Base-by-base conservation (phyloP, 768 basidiomycete species). In the Austroboletus eburneus region DNA sequence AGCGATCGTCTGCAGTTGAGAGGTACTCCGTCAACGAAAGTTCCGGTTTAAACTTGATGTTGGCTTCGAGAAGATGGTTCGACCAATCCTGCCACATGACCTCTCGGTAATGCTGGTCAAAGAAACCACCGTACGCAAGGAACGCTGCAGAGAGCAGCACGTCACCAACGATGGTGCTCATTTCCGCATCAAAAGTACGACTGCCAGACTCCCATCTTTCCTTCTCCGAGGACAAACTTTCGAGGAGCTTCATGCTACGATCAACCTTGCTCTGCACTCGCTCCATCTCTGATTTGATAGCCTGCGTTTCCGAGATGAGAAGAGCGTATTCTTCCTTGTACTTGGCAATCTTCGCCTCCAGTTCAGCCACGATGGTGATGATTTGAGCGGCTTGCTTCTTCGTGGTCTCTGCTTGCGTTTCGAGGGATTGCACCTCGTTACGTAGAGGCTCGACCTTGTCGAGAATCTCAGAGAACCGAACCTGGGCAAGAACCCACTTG, bases 271-370 rank as follows among this genome's bases (percentile, higher is more conserved):
- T 82, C 63, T 97, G 92, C 5, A 99, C 96, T 32, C 89, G 84
- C 57, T 95, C 92, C 96, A 99, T 98, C 69, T 98, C 96, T 41
- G 74, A 76, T 69, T 96, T 96, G 77, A 99, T 97, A 4, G 93
- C 85, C 63, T 98, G 92, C 0, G 91, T 94, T 66, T 98, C 90
- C 59, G 91, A 91, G 69, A 99, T 97, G 51, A 99, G 81, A 10
- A 88, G 74, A 2, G 96, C 96, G 57, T 99, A 99, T 66, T 99
- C 96, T 29, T 93, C 89, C 71, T 98, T 98, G 77, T 97, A 98
- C 45, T 74, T 80, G 21, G 79, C 85, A 57, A 98, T 98, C 68
- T 94, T 94, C 35, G 83, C 72, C 61, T 98, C 94, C 33, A 98
- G 79, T 63, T 96, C 91, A 13, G 83, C 76, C 40, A 99, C 92